Base-by-base conservation (phyloP, 2,329 filamentous ascomycete species). In the Sarocladiaceae sp. region DNA sequence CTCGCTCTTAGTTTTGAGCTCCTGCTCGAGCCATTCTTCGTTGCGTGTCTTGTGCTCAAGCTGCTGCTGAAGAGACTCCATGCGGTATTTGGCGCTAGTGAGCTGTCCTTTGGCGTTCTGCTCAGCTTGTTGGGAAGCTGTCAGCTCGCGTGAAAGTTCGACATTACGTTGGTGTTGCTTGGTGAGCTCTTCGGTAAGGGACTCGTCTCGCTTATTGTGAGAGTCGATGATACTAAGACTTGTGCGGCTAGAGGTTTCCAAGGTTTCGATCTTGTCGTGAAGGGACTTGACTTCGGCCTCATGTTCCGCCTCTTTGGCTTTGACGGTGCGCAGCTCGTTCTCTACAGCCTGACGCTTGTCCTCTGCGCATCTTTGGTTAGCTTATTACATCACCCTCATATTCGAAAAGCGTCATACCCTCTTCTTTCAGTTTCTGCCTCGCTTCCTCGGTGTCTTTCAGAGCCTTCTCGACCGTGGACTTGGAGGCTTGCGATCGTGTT, bases 211-310 rank as follows among this genome's bases (percentile, higher is more conserved):
- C 10, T 84, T 83, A 52, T 88, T 90, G 70, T 97, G 97, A 17
- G 90, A 87, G 64, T 97, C 93, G 56, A 97, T 85, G 29, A 97
- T 83, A 37, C 88, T 86, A 4, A 97, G 73, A 13, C 91, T 93
- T 57, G 97, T 93, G 56, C 94, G 87, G 65, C 96, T 97, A 6
- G 93, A 94, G 0, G 89, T 85, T 69, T 99, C 92, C 2, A 99
- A 82, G 0, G 90, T 88, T 47, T 86, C 76, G 61, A 99, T 90
- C 60, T 93, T 91, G 54, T 88, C 83, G 61, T 88, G 86, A 13
- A 99, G 78, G 2, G 83, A 82, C 61, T 88, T 85, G 54, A 89
- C 80, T 62, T 92, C 87, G 26, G 86, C 84, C 54, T 87, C 83
- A 2, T 90, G 87, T 55, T 84, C 86, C 1, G 86, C 84, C 18